Conservation (phyloP, 2,329 filamentous ascomycete species). For the Penicillium sp. region DNA sequence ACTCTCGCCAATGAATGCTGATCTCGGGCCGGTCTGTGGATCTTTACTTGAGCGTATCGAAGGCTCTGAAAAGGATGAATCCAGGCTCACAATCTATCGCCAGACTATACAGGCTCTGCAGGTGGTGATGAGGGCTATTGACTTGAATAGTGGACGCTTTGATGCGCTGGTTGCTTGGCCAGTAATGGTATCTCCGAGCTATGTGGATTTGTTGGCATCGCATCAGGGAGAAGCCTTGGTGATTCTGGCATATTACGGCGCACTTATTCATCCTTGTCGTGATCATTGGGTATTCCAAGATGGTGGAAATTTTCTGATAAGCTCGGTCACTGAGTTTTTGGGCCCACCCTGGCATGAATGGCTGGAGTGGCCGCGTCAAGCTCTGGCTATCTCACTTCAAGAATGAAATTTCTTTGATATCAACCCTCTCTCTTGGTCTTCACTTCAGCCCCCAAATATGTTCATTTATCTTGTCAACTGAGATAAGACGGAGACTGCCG, state of each 20-base stretch:
- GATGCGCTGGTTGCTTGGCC: constrained; percentile 27
- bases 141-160: not conserved
- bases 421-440: not conserved
- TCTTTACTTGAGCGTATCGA: constrained; percentile 11
- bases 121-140: not conserved
- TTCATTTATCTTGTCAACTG: not conserved
- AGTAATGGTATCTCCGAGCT: constrained; percentile 31
- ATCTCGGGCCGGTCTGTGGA: constrained; percentile 6
- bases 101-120: not conserved
- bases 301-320: constrained; percentile 31
- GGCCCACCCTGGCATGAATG: constrained; percentile 30
- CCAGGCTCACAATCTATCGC: not conserved
- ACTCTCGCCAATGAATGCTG: constrained; percentile 2
- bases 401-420: not conserved
- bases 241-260: constrained; percentile 42
- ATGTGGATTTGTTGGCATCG: constrained; percentile 33
- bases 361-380: constrained; percentile 28
- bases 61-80: not conserved
- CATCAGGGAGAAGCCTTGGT: constrained; percentile 35
- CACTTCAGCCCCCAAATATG: not conserved
- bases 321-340: constrained; percentile 24
- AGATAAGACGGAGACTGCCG: too few species aligned
- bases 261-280: constrained; percentile 36
- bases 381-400: not conserved
- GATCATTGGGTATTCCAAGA: constrained; percentile 39